Evolutionary conservation across 106 monocot genomes (phyloP).

Genomic region (Phalaenopsis equestris): DNA sequence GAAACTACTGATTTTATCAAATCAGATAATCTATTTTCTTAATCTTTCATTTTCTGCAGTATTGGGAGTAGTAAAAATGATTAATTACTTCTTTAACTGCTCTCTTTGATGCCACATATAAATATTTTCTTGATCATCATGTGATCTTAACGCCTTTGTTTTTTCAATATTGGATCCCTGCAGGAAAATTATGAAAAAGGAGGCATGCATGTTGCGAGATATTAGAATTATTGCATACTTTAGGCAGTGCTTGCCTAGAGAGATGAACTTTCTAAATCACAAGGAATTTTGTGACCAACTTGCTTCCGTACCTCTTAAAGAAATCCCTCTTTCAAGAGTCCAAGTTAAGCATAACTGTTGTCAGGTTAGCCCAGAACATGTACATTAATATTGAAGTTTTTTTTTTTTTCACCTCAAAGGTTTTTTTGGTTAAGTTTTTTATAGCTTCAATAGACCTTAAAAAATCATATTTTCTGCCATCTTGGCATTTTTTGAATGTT

Average conservation of each 20-base stretch:
- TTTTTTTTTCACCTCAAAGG: background rate
- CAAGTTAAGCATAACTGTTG: constrained; percentile 29
- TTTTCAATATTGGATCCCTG: background rate
- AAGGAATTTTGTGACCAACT: constrained; percentile 38
- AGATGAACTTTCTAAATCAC: constrained; percentile 23
- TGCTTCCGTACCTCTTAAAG: constrained; percentile 52
- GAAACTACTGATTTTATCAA: background rate
- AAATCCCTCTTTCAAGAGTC: constrained; percentile 45
- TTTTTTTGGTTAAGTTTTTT: background rate
- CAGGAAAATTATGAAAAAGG: constrained; percentile 44
- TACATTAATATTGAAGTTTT: background rate
- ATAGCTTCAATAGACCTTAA: background rate
- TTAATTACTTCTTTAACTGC: background rate
- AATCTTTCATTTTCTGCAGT: background rate
- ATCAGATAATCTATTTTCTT: background rate
- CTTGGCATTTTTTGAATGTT: background rate
- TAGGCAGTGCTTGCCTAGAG: constrained; percentile 56
- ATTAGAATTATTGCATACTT: constrained; percentile 58
- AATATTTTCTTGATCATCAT: constrained; percentile 17
- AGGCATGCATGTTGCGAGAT: constrained; percentile 47
- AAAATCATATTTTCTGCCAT: background rate
- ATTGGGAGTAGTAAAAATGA: background rate
- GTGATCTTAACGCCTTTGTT: background rate
- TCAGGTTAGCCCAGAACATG: constrained; percentile 26
- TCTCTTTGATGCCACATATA: background rate